A percentile compares a stretch with the other conserved stretches of the same genome.
Conservation (phyloP, 2,329 filamentous ascomycete species). For the Botrytis elliptica region DNA sequence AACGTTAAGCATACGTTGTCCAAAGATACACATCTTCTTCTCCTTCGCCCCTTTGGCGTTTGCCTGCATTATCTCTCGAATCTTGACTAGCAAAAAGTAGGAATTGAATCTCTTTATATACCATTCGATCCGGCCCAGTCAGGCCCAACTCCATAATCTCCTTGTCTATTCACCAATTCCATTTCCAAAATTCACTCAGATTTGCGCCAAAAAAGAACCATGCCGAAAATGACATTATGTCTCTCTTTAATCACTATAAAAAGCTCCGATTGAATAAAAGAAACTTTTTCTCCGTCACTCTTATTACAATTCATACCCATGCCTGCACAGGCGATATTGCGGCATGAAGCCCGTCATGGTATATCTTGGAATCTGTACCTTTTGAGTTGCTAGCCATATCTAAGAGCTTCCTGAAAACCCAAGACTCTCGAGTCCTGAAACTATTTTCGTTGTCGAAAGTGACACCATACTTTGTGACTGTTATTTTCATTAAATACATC, state of each 20-base stretch:
- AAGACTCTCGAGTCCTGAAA: rapidly evolving
- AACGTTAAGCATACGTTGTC: too few species aligned
- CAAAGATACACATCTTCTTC: too few species aligned
- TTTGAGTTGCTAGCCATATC: neutral
- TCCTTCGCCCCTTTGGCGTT: too few species aligned
- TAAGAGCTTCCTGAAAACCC: neutral
- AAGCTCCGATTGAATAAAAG: too few species aligned
- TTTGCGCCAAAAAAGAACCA: neutral
- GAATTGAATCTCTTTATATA: too few species aligned
- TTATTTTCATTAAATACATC: rapidly evolving
- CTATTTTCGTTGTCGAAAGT: neutral
- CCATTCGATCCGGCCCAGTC: too few species aligned
- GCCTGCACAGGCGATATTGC: too few species aligned
- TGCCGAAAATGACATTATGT: rapidly evolving
- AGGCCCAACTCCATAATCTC: rapidly evolving
- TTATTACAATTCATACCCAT: too few species aligned
- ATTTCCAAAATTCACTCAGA: rapidly evolving
- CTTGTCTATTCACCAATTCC: neutral
- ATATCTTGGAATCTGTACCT: rapidly evolving
- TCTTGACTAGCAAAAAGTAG: too few species aligned
- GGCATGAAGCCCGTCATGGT: neutral
- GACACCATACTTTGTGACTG: neutral
- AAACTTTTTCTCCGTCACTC: too few species aligned
- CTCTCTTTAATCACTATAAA: too few species aligned
- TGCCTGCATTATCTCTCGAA: too few species aligned